Evolutionary conservation across 2,329 filamentous ascomycete genomes (phyloP).

Genomic region (Fusarium concolor): DNA sequence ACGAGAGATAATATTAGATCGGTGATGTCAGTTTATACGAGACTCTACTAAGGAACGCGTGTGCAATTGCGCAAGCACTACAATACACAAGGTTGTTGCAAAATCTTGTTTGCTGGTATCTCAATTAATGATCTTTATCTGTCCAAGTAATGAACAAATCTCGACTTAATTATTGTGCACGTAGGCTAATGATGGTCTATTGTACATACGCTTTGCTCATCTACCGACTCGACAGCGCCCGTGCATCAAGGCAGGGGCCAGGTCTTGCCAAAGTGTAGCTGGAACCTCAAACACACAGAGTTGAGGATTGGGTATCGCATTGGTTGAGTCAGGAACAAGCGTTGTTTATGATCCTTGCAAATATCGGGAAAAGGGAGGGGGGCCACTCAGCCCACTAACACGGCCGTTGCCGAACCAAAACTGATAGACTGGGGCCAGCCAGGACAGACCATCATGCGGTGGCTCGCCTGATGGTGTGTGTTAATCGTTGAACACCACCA

Average conservation of each 20-base stretch:
- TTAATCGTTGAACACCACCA: conserved; percentile 9
- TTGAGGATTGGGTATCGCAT: conserved; percentile 19
- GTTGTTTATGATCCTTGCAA: conserved; percentile 21
- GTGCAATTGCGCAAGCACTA: background rate
- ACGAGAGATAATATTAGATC: background rate
- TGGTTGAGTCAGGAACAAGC: conserved; percentile 21
- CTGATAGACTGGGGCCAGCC: conserved; percentile 28
- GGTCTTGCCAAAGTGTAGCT: conserved; percentile 8
- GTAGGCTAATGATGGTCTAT: conserved; percentile 26
- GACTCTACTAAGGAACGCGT: background rate
- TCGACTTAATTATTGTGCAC: background rate
- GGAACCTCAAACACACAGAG: conserved; percentile 7
- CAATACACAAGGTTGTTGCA: background rate
- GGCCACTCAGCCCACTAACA: conserved; percentile 37
- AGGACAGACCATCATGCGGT: conserved; percentile 36
- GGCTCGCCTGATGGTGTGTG: conserved; percentile 32
- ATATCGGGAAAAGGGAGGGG: conserved; percentile 10
- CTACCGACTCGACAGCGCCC: conserved; percentile 29
- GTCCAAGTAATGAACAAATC: background rate
- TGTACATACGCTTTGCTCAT: conserved; percentile 13
- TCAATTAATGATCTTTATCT: background rate
- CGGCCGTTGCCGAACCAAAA: conserved; percentile 40
- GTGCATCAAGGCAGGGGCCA: conserved; percentile 31
- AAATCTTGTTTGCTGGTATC: background rate
- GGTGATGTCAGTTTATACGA: background rate